Base-by-base conservation (phyloP, 306 rosid genomes). In the Sesbania bispinosa region DNA sequence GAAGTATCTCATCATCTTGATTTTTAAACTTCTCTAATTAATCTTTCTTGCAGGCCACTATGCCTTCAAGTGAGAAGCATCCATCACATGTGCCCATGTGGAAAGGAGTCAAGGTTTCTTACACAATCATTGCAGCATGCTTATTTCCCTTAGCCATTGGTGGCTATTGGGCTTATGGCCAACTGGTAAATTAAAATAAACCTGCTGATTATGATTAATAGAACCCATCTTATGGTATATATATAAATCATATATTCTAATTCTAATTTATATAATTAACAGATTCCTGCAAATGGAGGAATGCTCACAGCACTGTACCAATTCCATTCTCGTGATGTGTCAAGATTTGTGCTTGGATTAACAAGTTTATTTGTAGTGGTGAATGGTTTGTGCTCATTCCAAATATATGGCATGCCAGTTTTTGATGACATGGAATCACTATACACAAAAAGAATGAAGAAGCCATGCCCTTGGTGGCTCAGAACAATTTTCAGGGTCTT, bases 151-250 rank as follows among this genome's bases (percentile, higher is more conserved):
- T 85, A 1, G 83, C 88, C 57, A 71, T 84, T 14, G 88, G 65
- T 27, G 88, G 88, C 73, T 85, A 75, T 42, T 85, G 88, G 88
- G 86, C 86, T 35, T 85, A 85, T 71, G 88, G 88, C 36, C 84
- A 78, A 30, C 2, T 36, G 83, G 88, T 84, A 75, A 10, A 14
- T 16, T 10, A 3, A 7, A 33, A 48, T 46, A 20, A 18, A 46
- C 20, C 4, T 10, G 18, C 5, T 41, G 14, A 24, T 42, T 3
- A 26, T 3, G 1, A n/a, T n/a, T n/a, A n/a, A 35, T 53, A 24
- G 45, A 30, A 30, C n/a, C n/a, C n/a, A n/a, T n/a, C 46, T 48
- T 67, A 5, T 4, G 11, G 5, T 38, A 21, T 23, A 3, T 38
- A 2, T 36, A n/a, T n/a, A n/a, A n/a, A 23, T 0, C 15, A n/a